Base-by-base conservation (phyloP, 345 rosid genomes). In the Salix dunnii region DNA sequence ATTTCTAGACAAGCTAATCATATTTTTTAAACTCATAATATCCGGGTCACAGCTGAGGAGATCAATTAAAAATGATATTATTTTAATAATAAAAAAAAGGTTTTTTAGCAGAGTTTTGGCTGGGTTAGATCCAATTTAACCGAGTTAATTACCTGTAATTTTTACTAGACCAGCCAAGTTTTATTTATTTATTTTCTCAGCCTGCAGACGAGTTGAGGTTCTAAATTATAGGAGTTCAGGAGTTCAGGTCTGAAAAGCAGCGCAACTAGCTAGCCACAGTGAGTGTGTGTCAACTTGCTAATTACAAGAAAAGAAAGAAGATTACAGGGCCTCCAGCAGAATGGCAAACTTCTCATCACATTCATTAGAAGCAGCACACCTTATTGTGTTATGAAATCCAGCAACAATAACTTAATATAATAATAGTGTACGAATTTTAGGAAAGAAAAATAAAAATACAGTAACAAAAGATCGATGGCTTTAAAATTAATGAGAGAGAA, bases 351-450 rank as follows among this genome's bases (percentile, higher is more conserved):
- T 78, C 42, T 33, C 53, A 64, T 62, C 51, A 49, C 25, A 12
- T 51, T 71, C 25, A 12, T 51, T 63, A 49, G 51, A 70, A 61
- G 74, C 75, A 28, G 55, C 58, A 27, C 67, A 72, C 71, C 68
- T 51, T 72, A 40, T 72, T 72, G 76, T 48, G 40, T 14, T 23
- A 74, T 46, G 53, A 69, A 79, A 68, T 55, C 70, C 69, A 58
- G 58, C 66, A 66, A 71, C 11, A 48, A 43, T 42, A 10, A 60
- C 43, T 60, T 25, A 33, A 66, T 60, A 9, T 10, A 33, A 9
- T 10, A 58, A 18, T 11, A 40, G 70, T 71, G 28, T 79, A 36
- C 64, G 60, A 23, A 23, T 21, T 35, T 23, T 13, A 30, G 28
- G 38, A 23, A 27, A 35, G 33, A 36, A 4, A 20, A 38, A 46